Evolutionary conservation across 345 rosid species (phyloP).

Genomic region (Populus deltoides): DNA sequence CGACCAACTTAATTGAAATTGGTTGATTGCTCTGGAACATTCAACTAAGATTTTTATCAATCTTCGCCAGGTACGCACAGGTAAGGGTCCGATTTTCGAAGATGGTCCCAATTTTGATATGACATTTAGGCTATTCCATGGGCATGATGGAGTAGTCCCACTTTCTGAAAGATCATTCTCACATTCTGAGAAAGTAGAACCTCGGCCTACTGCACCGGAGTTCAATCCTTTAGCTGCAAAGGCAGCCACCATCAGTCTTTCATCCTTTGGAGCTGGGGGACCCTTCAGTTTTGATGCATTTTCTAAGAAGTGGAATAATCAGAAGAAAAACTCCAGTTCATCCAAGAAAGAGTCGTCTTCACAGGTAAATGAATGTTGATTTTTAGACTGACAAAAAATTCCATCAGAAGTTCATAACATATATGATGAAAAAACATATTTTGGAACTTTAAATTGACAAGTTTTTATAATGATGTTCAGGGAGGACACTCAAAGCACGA

Average conservation of each 20-base stretch:
- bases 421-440: not conserved
- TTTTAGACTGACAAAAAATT: not conserved
- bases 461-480: constrained; percentile 40
- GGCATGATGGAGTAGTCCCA: constrained; percentile 91
- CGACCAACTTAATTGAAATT: not conserved
- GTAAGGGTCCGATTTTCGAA: constrained; percentile 91
- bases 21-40: not conserved
- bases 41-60: not conserved
- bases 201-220: constrained; percentile 34
- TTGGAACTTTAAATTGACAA: constrained; percentile 5
- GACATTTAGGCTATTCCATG: constrained; percentile 93
- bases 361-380: constrained; percentile 41
- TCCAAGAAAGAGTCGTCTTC: constrained; percentile 68
- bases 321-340: constrained; percentile 51
- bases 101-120: constrained; percentile 95
- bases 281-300: constrained; percentile 82
- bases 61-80: constrained; percentile 46
- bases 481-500: constrained; percentile 60
- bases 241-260: constrained; percentile 93
- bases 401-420: not conserved
- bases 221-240: constrained; percentile 93
- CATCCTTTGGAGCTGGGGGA: constrained; percentile 85
- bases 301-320: constrained; percentile 57
- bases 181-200: constrained; percentile 34
- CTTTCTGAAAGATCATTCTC: constrained; percentile 53